A percentile compares a stretch with the other conserved stretches of the same genome.
phyloP scores from a whole-genome alignment of 2,329 filamentous ascomycete genomes.

The Diaporthe vaccinii region DNA sequence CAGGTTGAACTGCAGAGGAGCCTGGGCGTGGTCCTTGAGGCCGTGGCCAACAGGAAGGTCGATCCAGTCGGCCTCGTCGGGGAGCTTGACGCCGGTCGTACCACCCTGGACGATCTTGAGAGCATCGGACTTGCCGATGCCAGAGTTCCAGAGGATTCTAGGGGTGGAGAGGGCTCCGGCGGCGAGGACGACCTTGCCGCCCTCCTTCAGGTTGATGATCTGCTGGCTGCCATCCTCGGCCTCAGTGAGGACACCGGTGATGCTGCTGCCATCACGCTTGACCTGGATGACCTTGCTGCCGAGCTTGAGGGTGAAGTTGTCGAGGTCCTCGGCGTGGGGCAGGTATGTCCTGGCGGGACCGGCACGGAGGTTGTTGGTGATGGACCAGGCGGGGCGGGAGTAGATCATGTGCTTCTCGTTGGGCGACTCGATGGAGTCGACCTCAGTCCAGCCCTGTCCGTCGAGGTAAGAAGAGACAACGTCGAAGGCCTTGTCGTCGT shows the following conservation, averaged over 20 bases:
- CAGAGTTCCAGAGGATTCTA: constrained; percentile 42
- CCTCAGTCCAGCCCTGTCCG: constrained; percentile 40
- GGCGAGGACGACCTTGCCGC: constrained; percentile 45
- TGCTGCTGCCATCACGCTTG: constrained; percentile 42
- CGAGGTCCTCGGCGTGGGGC: constrained; percentile 42
- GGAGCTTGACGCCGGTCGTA: constrained; percentile 38
- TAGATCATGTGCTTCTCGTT: constrained; percentile 42
- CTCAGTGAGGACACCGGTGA: constrained; percentile 45
- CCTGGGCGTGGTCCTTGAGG: constrained; percentile 40
- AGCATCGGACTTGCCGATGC: constrained; percentile 43
- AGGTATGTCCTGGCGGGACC: constrained; percentile 45
- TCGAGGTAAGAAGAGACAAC: constrained; percentile 40
- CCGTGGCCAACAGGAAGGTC: constrained; percentile 37
- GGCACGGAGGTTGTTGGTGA: constrained; percentile 41
- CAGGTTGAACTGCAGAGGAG: constrained; percentile 43
- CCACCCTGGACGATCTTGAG: constrained; percentile 43
- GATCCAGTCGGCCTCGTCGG: constrained; percentile 38
- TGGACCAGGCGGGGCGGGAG: constrained; percentile 42
- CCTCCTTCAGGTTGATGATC: constrained; percentile 43
- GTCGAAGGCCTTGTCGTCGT: constrained; percentile 39
- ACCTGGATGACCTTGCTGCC: constrained; percentile 45
- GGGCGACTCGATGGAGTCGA: constrained; percentile 42
- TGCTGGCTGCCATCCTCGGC: constrained; percentile 40
- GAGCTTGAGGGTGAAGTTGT: constrained; percentile 46
- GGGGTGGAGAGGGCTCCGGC: constrained; percentile 44